Evolutionary conservation across 768 basidiomycete species (phyloP), one percentile per base, ranked within the genome.

Genomic region (Lactarius akahatsu): DNA sequence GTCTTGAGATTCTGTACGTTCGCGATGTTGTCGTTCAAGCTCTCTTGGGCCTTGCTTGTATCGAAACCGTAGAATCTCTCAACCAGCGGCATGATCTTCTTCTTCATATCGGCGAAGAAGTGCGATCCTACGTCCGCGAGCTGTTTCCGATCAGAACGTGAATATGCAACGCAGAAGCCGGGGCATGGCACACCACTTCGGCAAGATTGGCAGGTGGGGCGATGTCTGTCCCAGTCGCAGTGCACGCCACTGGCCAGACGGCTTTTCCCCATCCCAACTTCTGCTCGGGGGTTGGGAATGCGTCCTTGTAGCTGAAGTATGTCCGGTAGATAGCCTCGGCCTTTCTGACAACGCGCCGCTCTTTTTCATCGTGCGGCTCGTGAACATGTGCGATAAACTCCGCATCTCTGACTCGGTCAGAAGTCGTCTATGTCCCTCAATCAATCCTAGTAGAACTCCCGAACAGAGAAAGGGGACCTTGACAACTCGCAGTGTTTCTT

Each of bases 281-380:
- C 36, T 59, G 57, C 26, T 67, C 66, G 26, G 57, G 52, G 11
- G 52, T 63, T 40, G 66, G 66, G 26, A 67, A 67, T 38, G 58
- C 52, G 30, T 67, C 62, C 34, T 30, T 67, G 34, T 47, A 63
- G 43, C 62, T 54, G 52, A 67, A 34, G 43, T 63, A 63, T 26
- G 57, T 59, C 34, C 62, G 62, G 52, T 60, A 60, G 50, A 30
- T 63, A n/a, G 66, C 58, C 41, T 63, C 57, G 0, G 58, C 58
- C 28, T 38, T 30, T 20, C 52, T 1, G n/a, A 20, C 26, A 8
- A 67, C 58, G 26, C 41, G 58, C 4, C 28, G 50, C 54, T 55
- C 41, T 20, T 59, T 52, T 9, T 66, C 57, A 4, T 62, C 62
- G 9, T 38, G 32, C n/a, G 58, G 54, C 20, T 59, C 62, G 15